phyloP scores from a whole-genome alignment of 805 yeast species.

The Clavispora vitiphila region DNA sequence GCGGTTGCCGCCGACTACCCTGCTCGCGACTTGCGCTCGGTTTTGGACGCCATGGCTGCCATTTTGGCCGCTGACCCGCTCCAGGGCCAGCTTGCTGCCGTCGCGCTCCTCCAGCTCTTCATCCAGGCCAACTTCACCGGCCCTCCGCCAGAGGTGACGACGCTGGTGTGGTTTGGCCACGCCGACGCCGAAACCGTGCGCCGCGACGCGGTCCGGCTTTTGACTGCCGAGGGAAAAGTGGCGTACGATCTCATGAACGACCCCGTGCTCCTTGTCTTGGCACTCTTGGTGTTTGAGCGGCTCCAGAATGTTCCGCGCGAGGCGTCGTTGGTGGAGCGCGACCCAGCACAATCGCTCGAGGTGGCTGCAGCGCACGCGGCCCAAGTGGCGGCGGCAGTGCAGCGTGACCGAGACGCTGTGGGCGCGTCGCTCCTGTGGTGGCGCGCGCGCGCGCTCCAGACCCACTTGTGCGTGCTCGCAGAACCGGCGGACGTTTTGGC shows the following conservation, averaged over 20 bases:
- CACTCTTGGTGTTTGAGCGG: conserved; percentile 29
- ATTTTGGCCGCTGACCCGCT: background rate
- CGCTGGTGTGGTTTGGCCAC: conserved; percentile 27
- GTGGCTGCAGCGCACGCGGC: background rate
- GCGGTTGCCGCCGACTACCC: conserved; percentile 17
- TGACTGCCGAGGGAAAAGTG: conserved; percentile 61
- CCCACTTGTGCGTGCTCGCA: conserved; percentile 57
- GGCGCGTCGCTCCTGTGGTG: conserved; percentile 63
- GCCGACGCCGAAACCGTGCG: conserved; percentile 17
- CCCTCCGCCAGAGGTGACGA: conserved; percentile 48
- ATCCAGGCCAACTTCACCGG: conserved; percentile 81
- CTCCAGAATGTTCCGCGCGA: conserved; percentile 35
- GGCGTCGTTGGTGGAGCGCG: conserved; percentile 38
- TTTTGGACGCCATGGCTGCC: conserved; percentile 8
- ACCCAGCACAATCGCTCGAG: background rate
- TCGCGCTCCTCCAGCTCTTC: conserved; percentile 62
- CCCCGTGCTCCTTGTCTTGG: conserved; percentile 29
- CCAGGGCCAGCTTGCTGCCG: conserved; percentile 39
- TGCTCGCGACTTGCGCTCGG: conserved; percentile 12
- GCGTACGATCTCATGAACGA: conserved; percentile 52
- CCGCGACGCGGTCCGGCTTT: conserved; percentile 31
- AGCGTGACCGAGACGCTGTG: conserved; percentile 17
- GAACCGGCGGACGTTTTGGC: conserved; percentile 54
- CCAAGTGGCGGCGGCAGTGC: background rate
- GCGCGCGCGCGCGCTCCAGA: conserved; percentile 65